Evolutionary conservation across 495 filamentous ascomycete genomes (phyloP).

Genomic region (Penicillium daleae): DNA sequence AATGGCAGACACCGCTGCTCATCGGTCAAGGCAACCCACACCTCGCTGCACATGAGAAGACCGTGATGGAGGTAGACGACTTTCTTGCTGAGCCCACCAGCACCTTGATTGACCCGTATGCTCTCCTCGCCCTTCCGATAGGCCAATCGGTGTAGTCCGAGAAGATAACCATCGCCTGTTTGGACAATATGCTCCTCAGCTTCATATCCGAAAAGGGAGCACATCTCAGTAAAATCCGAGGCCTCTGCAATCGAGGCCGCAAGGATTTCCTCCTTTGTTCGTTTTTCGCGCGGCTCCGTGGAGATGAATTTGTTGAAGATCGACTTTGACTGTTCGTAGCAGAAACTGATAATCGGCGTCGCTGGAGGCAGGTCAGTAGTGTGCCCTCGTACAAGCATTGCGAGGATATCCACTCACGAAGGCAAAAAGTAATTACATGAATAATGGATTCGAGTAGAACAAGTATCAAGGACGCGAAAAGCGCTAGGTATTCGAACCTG

Average conservation of each 20-base stretch:
- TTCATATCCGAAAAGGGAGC: slow-evolving; percentile 83
- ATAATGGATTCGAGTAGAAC: slow-evolving; percentile 80
- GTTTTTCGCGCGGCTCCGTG: slow-evolving; percentile 65
- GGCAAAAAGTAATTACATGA: slow-evolving; percentile 83
- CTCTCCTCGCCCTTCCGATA: slow-evolving; percentile 81
- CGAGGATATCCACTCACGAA: slow-evolving; percentile 63
- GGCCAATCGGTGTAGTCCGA: slow-evolving; percentile 85
- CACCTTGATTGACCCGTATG: slow-evolving; percentile 68
- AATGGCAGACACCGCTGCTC: slow-evolving; percentile 85
- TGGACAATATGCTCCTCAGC: slow-evolving; percentile 96
- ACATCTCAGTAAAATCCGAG: slow-evolving; percentile 90
- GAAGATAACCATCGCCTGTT: slow-evolving; percentile 90
- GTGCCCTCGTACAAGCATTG: background rate
- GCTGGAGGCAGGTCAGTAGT: slow-evolving; percentile 53
- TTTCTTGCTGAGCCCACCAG: slow-evolving; percentile 73
- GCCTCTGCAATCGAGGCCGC: slow-evolving; percentile 64
- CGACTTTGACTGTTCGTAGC: slow-evolving; percentile 78
- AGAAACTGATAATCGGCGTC: slow-evolving; percentile 75
- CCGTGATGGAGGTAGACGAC: slow-evolving; percentile 97
- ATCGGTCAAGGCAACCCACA: slow-evolving; percentile 94
- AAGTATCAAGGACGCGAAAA: slow-evolving; percentile 79
- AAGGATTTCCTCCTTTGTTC: slow-evolving; percentile 48
- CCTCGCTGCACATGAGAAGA: slow-evolving; percentile 97
- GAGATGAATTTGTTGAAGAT: slow-evolving; percentile 81
- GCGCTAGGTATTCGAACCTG: slow-evolving; percentile 83